Percentiles rank a stretch among this genome's conserved stretches.
phyloP scores from a whole-genome alignment of 345 rosid genomes.

The Abelmoschus esculentus region DNA sequence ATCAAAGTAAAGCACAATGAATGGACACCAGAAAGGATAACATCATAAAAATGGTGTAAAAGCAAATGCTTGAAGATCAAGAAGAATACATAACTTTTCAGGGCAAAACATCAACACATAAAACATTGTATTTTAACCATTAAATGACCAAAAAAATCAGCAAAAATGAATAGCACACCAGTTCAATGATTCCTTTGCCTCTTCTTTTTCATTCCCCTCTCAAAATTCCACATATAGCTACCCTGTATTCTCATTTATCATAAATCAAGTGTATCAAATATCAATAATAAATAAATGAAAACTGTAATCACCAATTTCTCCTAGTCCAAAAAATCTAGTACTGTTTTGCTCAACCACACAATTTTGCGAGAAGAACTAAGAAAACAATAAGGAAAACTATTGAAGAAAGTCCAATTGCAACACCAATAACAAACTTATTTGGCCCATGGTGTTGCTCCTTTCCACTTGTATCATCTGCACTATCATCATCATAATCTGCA shows the following conservation, averaged over 20 bases:
- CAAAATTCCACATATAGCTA: slow-evolving; percentile 12
- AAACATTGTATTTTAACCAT: slow-evolving; percentile 16
- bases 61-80: slow-evolving; percentile 17
- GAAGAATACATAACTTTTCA: slow-evolving; percentile 13
- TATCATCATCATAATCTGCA: slow-evolving; percentile 36
- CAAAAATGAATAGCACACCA: slow-evolving; percentile 19
- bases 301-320: slow-evolving; percentile 17
- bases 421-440: slow-evolving; percentile 76
- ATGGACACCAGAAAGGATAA: slow-evolving; percentile 8
- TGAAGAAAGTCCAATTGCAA: slow-evolving; percentile 75
- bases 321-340: slow-evolving; percentile 16
- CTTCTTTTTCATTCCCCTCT: not conserved
- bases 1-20: not conserved
- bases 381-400: slow-evolving; percentile 78
- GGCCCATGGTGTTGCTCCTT: slow-evolving; percentile 63
- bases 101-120: not conserved
- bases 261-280: slow-evolving; percentile 15
- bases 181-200: slow-evolving; percentile 15
- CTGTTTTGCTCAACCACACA: slow-evolving; percentile 42
- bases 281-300: slow-evolving; percentile 24
- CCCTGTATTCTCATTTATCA: not conserved
- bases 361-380: slow-evolving; percentile 65
- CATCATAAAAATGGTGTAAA: not conserved
- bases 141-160: slow-evolving; percentile 14
- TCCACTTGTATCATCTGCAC: slow-evolving; percentile 25